Percentiles rank a stretch among this genome's conserved stretches.
phyloP scores from a whole-genome alignment of 805 yeast species.

The Lipomyces chichibuensis region DNA sequence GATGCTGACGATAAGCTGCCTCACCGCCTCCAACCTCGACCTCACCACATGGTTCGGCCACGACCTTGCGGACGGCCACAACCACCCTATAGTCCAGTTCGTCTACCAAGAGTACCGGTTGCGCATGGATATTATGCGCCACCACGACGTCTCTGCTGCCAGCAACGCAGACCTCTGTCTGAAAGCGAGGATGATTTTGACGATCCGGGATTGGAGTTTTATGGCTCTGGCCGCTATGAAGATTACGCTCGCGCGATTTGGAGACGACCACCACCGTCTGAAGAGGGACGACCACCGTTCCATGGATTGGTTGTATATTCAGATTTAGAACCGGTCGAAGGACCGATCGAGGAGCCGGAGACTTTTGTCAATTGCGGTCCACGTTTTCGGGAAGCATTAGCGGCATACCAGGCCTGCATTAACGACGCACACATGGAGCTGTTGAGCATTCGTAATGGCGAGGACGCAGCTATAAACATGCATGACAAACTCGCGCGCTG shows the following conservation, averaged over 20 bases:
- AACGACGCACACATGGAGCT: not conserved
- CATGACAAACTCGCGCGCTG: not conserved
- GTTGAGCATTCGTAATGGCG: not conserved
- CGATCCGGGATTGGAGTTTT: not conserved
- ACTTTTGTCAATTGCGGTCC: too few species aligned
- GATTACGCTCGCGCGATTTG: not conserved
- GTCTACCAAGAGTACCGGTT: too few species aligned
- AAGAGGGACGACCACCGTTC: too few species aligned
- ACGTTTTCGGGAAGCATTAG: too few species aligned
- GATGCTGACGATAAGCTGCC: not conserved
- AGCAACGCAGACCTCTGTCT: slow-evolving; percentile 1
- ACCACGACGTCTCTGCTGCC: not conserved
- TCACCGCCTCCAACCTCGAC: not conserved
- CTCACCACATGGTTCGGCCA: not conserved
- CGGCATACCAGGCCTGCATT: too few species aligned
- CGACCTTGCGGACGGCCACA: not conserved
- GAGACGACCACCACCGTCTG: too few species aligned
- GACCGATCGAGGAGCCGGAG: not conserved
- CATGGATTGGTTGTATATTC: too few species aligned
- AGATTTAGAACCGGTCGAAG: too few species aligned
- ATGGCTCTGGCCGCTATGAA: not conserved
- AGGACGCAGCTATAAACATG: not conserved
- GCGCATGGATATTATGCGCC: not conserved
- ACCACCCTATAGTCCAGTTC: not conserved
- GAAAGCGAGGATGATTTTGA: not conserved